Percentiles rank a stretch among this genome's conserved stretches.
These are phyloP conservation scores for Diatrype stigma DNA, from an alignment of 2,329 filamentous ascomycete species.

Conservation along the genomic window DNA sequence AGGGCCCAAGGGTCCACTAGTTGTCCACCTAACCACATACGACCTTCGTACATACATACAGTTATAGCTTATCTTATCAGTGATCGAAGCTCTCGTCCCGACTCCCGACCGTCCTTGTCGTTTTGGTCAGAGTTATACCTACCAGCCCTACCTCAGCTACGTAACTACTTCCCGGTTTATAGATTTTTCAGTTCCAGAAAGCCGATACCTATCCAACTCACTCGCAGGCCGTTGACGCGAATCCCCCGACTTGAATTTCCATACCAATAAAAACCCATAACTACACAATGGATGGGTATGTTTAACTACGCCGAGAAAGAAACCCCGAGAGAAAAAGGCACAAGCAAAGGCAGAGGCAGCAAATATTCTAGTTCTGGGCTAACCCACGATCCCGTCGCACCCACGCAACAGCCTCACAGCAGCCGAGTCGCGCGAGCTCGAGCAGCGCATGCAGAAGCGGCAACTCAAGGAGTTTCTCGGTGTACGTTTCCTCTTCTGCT, in stretches of 20 bases:
- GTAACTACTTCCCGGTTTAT: neutral
- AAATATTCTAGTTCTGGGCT: too few species aligned
- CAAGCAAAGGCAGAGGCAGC: neutral
- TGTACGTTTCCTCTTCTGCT: slow-evolving; percentile 57
- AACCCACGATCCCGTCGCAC: slow-evolving; percentile 1
- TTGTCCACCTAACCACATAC: neutral
- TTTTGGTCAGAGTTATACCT: too few species aligned
- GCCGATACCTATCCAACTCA: neutral
- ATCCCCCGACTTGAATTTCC: too few species aligned
- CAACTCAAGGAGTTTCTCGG: slow-evolving; percentile 99
- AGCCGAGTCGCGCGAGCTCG: slow-evolving; percentile 86
- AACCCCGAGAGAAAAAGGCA: neutral
- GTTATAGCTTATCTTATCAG: neutral
- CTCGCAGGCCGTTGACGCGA: too few species aligned
- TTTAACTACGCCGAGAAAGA: neutral
- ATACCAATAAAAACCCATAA: too few species aligned
- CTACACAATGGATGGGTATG: slow-evolving; percentile 25
- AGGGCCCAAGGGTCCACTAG: too few species aligned
- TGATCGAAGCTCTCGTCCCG: neutral
- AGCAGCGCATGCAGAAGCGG: slow-evolving; percentile 92
- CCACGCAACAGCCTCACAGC: slow-evolving; percentile 53
- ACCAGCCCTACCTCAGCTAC: too few species aligned
- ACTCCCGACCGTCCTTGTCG: neutral
- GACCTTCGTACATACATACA: neutral
- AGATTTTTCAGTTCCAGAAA: neutral